Evolutionary conservation across 2,329 filamentous ascomycete species (phyloP).

Genomic region (Periconia sp.): DNA sequence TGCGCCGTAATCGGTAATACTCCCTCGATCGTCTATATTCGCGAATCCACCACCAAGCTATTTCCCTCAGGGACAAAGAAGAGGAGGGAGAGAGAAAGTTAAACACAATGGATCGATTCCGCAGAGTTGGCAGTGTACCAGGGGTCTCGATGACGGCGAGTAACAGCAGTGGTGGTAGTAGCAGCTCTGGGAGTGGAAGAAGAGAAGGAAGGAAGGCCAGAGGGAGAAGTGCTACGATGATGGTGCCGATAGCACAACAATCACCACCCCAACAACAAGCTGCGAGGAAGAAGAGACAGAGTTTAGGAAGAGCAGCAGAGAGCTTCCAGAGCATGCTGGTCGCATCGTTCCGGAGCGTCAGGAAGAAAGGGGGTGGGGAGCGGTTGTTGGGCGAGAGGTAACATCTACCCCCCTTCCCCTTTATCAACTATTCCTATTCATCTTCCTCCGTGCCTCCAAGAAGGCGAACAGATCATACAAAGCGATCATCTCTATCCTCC

Average conservation of each 20-base stretch:
- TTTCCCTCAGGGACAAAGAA: not conserved
- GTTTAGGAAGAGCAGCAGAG: constrained; percentile 34
- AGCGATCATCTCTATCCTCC: too few species aligned
- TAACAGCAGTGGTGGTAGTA: not conserved
- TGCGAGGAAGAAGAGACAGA: constrained; percentile 27
- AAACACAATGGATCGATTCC: not conserved
- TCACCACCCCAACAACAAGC: not conserved
- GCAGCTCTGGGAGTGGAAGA: not conserved
- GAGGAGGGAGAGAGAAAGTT: not conserved
- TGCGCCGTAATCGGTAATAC: too few species aligned
- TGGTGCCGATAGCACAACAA: not conserved
- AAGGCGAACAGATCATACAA: not conserved
- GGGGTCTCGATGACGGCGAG: not conserved
- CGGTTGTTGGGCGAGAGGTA: constrained; percentile 29
- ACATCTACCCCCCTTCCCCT: not conserved
- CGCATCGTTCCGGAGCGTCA: constrained; percentile 33
- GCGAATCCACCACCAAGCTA: too few species aligned
- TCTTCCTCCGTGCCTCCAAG: not conserved
- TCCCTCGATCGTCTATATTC: too few species aligned
- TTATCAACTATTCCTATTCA: not conserved
- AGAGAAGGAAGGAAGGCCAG: not conserved
- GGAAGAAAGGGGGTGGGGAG: constrained; percentile 22
- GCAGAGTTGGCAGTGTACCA: not conserved
- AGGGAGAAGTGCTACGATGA: not conserved
- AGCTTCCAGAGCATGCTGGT: constrained; percentile 34